Conservation (phyloP, 2,329 filamentous ascomycete species). For the Lachnellula cervina region DNA sequence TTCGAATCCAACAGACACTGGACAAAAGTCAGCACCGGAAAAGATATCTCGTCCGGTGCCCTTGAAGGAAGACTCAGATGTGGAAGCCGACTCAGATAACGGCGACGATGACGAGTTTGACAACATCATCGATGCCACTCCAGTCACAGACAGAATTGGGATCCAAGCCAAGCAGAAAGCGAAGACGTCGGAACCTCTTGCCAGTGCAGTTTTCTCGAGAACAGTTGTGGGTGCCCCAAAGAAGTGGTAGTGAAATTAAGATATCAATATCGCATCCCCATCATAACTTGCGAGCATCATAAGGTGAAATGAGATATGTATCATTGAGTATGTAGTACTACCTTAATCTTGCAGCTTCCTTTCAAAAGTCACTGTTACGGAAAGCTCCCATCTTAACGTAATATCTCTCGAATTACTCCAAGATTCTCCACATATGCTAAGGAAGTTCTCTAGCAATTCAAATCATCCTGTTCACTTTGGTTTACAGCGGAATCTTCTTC, state of each 20-base stretch:
- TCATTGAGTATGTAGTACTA: neutral
- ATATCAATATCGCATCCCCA: neutral
- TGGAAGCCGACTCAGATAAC: slow-evolving; percentile 68
- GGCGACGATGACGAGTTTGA: slow-evolving; percentile 75
- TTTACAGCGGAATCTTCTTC: too few relatives aligned
- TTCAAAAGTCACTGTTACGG: too few relatives aligned
- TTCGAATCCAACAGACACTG: slow-evolving; percentile 48
- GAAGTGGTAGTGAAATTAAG: slow-evolving; percentile 27
- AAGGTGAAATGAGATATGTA: neutral
- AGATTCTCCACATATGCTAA: too few relatives aligned
- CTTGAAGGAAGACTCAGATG: slow-evolving; percentile 57
- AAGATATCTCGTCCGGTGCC: slow-evolving; percentile 57
- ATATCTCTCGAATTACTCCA: too few relatives aligned
- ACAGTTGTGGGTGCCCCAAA: slow-evolving; percentile 34
- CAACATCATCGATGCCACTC: slow-evolving; percentile 86
- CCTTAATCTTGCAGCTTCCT: too few relatives aligned
- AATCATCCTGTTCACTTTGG: too few relatives aligned
- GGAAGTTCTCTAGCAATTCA: too few relatives aligned
- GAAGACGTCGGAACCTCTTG: slow-evolving; percentile 36
- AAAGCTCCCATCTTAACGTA: too few relatives aligned
- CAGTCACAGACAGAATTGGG: slow-evolving; percentile 80
- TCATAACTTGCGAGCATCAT: neutral
- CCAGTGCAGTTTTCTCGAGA: slow-evolving; percentile 32
- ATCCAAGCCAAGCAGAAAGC: slow-evolving; percentile 57
- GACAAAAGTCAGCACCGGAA: slow-evolving; percentile 53